phyloP scores from a whole-genome alignment of 371 early-diverging fungal species.

The Dinochytrium kinnereticum region DNA sequence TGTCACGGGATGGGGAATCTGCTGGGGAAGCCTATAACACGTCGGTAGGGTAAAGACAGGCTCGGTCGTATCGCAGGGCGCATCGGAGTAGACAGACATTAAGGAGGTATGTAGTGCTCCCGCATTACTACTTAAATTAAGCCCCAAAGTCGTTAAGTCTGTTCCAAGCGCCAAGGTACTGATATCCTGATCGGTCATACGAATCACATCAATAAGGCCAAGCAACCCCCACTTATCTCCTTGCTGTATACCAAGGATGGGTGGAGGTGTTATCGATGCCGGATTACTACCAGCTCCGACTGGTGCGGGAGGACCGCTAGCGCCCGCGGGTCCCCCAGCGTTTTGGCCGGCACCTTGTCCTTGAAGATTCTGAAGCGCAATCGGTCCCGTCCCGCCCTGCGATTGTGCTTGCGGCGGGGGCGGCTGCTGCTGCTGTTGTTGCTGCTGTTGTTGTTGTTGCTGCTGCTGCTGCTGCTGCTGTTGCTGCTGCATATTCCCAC shows the following conservation, averaged over 20 bases:
- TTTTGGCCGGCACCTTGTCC: neutral
- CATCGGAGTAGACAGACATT: conserved; percentile 81
- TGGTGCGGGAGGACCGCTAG: too few species aligned
- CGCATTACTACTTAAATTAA: conserved; percentile 76
- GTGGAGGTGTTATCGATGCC: neutral
- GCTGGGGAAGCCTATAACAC: conserved; percentile 55
- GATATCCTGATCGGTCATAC: conserved; percentile 73
- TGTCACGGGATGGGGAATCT: conserved; percentile 71
- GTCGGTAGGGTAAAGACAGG: conserved; percentile 76
- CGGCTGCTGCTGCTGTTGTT: neutral
- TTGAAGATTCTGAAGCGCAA: too few species aligned
- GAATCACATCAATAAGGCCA: conserved; percentile 76
- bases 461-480: conserved; percentile 15
- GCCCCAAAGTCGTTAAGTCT: conserved; percentile 79
- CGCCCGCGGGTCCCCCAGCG: neutral
- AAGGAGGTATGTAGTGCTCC: conserved; percentile 76
- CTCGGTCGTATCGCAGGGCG: conserved; percentile 59
- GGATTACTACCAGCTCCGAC: too few species aligned
- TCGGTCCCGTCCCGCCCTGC: neutral
- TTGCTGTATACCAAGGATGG: neutral
- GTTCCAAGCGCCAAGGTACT: conserved; percentile 74
- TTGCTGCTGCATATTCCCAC: neutral
- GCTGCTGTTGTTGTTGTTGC: conserved; percentile 22
- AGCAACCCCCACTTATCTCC: conserved; percentile 63
- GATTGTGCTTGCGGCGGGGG: conserved; percentile 4